These are phyloP conservation scores for Diddensiella caesifluorescens DNA, from an alignment of 805 yeast genomes.

Conservation along the genomic window DNA sequence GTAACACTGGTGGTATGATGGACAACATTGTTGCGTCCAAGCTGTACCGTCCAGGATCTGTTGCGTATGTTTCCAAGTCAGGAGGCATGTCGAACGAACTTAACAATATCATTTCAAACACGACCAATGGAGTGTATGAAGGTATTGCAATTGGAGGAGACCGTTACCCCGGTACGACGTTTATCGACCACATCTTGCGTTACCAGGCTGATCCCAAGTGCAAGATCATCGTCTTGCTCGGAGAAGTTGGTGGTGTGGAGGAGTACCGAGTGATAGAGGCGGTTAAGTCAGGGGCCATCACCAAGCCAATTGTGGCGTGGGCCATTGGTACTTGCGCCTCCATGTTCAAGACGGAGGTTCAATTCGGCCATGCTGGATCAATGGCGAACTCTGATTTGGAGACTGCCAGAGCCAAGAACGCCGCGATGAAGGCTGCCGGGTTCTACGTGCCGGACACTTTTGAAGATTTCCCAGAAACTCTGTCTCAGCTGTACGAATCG, in stretches of 20 bases:
- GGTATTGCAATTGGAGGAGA: conserved; percentile 72
- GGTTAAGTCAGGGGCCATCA: conserved; percentile 56
- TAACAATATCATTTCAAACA: conserved; percentile 42
- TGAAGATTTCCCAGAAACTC: conserved; percentile 40
- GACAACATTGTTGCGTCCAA: conserved; percentile 45
- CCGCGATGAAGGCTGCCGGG: conserved; percentile 87
- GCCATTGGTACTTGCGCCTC: conserved; percentile 68
- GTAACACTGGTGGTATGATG: conserved; percentile 48
- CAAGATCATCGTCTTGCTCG: conserved; percentile 60
- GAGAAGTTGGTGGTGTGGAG: conserved; percentile 70
- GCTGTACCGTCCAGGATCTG: conserved; percentile 45
- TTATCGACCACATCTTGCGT: conserved; percentile 61
- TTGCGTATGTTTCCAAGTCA: conserved; percentile 43
- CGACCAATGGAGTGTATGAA: conserved; percentile 44
- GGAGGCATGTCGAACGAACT: conserved; percentile 47
- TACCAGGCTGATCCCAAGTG: conserved; percentile 60
- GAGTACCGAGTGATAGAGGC: conserved; percentile 68
- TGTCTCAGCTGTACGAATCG: conserved; percentile 66
- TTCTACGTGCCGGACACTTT: conserved; percentile 82
- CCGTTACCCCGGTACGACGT: conserved; percentile 68
- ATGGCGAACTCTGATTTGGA: conserved; percentile 66
- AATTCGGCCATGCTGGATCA: conserved; percentile 65
- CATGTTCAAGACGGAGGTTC: conserved; percentile 62
- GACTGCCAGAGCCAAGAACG: conserved; percentile 61
- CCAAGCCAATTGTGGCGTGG: conserved; percentile 67